These are phyloP conservation scores for Megacollybia marginata DNA, from an alignment of 768 basidiomycete species.

Conservation along the genomic window DNA sequence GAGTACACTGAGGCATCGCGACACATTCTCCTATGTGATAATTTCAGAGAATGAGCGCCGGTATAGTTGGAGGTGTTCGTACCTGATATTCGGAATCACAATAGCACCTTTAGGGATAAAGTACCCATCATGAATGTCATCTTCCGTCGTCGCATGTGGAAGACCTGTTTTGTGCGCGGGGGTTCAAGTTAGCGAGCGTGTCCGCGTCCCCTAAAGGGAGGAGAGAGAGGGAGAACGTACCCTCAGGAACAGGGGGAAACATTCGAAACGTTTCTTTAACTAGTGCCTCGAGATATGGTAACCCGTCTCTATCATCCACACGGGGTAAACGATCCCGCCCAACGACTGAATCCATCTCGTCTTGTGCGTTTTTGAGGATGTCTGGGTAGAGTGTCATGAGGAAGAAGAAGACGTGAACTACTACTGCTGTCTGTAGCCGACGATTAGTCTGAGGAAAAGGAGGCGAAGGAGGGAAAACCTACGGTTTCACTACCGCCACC, in stretches of 20 bases:
- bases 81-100: constrained; percentile 5
- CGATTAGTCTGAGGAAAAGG: neutral
- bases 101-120: constrained; percentile 2
- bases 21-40: constrained; percentile 11
- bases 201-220: neutral
- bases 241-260: constrained; percentile 23
- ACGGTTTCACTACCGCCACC: neutral
- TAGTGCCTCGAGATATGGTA: constrained; percentile 28
- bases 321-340: no score
- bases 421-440: constrained; percentile 25
- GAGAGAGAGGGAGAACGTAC: constrained; percentile 14
- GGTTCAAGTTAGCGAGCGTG: constrained; percentile 2
- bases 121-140: no score
- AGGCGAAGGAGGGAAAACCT: no score
- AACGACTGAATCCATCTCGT: no score
- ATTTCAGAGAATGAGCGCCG: neutral
- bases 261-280: constrained; percentile 29
- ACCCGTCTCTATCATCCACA: constrained; percentile 18
- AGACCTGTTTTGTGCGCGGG: constrained; percentile 5
- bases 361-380: no score
- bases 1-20: constrained; percentile 1
- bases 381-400: constrained; percentile 29
- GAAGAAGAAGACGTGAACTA: constrained; percentile 23
- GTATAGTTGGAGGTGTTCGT: neutral
- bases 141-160: no score